Conservation (phyloP, 768 basidiomycete genomes). For the Phlegmacium glaucopus region DNA sequence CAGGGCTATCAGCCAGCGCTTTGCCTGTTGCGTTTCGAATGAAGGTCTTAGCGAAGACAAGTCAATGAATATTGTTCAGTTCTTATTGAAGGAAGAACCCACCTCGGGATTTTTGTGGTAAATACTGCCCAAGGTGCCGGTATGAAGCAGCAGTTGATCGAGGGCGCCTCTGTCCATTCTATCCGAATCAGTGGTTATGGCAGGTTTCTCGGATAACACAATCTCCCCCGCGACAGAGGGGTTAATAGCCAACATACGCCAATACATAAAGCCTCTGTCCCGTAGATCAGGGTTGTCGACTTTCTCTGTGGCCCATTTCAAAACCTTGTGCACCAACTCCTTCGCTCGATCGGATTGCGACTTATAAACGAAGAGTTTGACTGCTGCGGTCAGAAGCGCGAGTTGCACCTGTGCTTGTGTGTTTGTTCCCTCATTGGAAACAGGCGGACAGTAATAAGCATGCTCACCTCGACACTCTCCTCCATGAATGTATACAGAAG, state of each 20-base stretch:
- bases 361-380: slow-evolving; percentile 95
- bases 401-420: slow-evolving; percentile 78
- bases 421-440: neutral
- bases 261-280: slow-evolving; percentile 99
- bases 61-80: neutral
- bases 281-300: slow-evolving; percentile 97
- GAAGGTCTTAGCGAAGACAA: slow-evolving; percentile 61
- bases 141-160: slow-evolving; percentile 91
- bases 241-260: slow-evolving; percentile 94
- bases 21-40: slow-evolving; percentile 86
- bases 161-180: slow-evolving; percentile 95
- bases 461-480: slow-evolving; percentile 84
- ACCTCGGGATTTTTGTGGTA: slow-evolving; percentile 99
- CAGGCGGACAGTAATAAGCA: neutral
- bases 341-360: slow-evolving; percentile 80
- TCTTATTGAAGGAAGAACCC: slow-evolving; percentile 10
- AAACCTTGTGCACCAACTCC: slow-evolving; percentile 87
- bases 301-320: slow-evolving; percentile 97
- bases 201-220: slow-evolving; percentile 89
- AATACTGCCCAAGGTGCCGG: slow-evolving; percentile 90
- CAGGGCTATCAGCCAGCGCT: slow-evolving; percentile 83
- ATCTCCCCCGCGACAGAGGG: slow-evolving; percentile 85
- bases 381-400: slow-evolving; percentile 87
- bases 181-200: slow-evolving; percentile 98
- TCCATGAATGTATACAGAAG: slow-evolving; percentile 85